Evolutionary conservation across 2,329 filamentous ascomycete species (phyloP).

Genomic region (Dothideomycetidae sp.): DNA sequence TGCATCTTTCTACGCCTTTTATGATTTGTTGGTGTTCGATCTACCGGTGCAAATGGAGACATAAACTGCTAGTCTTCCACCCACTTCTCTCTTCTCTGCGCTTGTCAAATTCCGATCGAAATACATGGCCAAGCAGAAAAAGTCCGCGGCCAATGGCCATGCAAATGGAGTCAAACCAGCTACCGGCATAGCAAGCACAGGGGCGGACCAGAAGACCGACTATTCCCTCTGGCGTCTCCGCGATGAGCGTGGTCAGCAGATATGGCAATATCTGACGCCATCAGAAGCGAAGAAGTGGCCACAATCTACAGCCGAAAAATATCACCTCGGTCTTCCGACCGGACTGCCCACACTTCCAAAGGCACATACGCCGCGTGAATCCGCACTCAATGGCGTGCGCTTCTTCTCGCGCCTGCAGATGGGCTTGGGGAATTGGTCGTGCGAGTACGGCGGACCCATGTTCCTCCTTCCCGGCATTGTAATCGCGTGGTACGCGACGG

Average conservation of each 20-base stretch:
- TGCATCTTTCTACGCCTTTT: too few relatives aligned
- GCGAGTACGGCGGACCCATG: conserved; percentile 96
- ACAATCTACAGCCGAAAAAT: conserved; percentile 79
- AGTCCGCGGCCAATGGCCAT: conserved; percentile 3
- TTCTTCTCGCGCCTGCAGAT: conserved; percentile 89
- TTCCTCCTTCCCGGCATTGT: conserved; percentile 81
- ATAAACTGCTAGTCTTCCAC: too few relatives aligned
- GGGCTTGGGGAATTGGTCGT: conserved; percentile 82
- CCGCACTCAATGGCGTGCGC: conserved; percentile 66
- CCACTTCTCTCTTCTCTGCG: too few relatives aligned
- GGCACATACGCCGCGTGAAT: conserved; percentile 58
- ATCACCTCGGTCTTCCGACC: conserved; percentile 63
- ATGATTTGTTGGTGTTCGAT: too few relatives aligned
- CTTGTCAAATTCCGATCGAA: too few relatives aligned
- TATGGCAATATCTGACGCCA: conserved; percentile 76
- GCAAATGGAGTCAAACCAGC: conserved; percentile 2
- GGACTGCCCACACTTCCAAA: conserved; percentile 59
- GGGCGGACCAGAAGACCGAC: conserved; percentile 44
- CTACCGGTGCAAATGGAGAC: too few relatives aligned
- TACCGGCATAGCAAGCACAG: neutral
- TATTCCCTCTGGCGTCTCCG: conserved; percentile 68
- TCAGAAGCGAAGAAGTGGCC: conserved; percentile 70
- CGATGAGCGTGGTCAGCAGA: conserved; percentile 72
- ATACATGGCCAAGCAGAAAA: conserved; percentile 5
- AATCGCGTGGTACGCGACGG: conserved; percentile 75